Evolutionary conservation across 129 eudicot species (phyloP).

Genomic region (Kitagawia praeruptora): DNA sequence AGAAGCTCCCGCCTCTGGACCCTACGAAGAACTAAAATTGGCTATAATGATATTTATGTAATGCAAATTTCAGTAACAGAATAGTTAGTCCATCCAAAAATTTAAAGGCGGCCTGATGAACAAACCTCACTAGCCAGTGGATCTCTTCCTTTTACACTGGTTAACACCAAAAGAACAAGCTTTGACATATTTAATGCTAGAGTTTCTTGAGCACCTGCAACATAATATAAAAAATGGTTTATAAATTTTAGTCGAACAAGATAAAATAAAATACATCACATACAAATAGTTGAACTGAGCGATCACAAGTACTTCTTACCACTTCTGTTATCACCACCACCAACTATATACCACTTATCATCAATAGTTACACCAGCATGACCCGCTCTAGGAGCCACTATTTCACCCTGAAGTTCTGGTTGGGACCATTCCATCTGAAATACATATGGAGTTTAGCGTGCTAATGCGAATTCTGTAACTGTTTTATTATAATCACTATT

Average conservation of each 20-base stretch:
- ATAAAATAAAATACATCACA: slow-evolving; percentile 2
- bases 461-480: neutral
- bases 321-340: slow-evolving; percentile 94
- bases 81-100: neutral
- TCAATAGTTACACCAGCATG: slow-evolving; percentile 74
- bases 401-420: slow-evolving; percentile 80
- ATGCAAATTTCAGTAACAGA: neutral
- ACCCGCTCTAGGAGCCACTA: slow-evolving; percentile 88
- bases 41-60: neutral
- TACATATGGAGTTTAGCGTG: slow-evolving; percentile 9
- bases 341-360: slow-evolving; percentile 84
- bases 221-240: slow-evolving; percentile 9
- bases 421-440: slow-evolving; percentile 95
- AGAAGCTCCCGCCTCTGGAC: neutral
- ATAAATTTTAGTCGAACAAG: neutral
- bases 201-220: slow-evolving; percentile 76
- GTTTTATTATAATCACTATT: neutral
- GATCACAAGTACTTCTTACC: slow-evolving; percentile 31
- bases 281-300: neutral
- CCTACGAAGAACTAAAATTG: neutral
- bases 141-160: slow-evolving; percentile 78
- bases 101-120: slow-evolving; percentile 4
- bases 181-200: slow-evolving; percentile 67
- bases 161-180: slow-evolving; percentile 55
- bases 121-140: slow-evolving; percentile 95